Conservation (phyloP, 768 basidiomycete genomes). For the Hygrophorus russula region DNA sequence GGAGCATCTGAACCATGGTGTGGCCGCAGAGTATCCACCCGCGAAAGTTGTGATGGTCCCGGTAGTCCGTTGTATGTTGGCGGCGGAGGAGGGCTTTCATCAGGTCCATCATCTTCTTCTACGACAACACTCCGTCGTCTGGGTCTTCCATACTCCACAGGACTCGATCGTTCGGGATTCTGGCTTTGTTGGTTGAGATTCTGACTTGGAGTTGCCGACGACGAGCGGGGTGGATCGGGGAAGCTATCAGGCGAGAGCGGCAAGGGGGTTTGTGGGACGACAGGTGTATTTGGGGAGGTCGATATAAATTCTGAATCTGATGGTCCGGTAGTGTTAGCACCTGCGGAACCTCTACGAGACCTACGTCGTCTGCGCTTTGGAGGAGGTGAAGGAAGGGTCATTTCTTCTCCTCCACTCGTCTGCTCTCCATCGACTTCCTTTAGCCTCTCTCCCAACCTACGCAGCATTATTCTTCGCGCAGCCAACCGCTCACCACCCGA, state of each 20-base stretch:
- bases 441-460: slow-evolving; percentile 45
- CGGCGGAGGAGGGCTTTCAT: slow-evolving; percentile 21
- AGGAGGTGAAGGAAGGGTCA: slow-evolving; percentile 19
- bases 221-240: slow-evolving; percentile 26
- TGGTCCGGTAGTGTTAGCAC: slow-evolving; percentile 34
- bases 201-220: slow-evolving; percentile 32
- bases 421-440: slow-evolving; percentile 56
- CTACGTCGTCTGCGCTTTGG: slow-evolving; percentile 49
- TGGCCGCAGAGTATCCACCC: slow-evolving; percentile 20
- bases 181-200: slow-evolving; percentile 21
- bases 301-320: slow-evolving; percentile 41
- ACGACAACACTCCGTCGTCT: slow-evolving; percentile 57
- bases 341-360: slow-evolving; percentile 31
- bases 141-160: slow-evolving; percentile 27
- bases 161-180: slow-evolving; percentile 14
- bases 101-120: slow-evolving; percentile 52
- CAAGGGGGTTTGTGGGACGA: slow-evolving; percentile 41
- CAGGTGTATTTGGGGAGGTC: slow-evolving; percentile 50
- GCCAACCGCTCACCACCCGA: slow-evolving; percentile 71
- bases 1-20: slow-evolving; percentile 45
- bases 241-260: slow-evolving; percentile 28
- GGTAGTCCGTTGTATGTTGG: slow-evolving; percentile 30
- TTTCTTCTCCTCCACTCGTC: slow-evolving; percentile 50
- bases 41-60: slow-evolving; percentile 29
- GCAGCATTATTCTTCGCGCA: slow-evolving; percentile 58